phyloP scores from a whole-genome alignment of 768 basidiomycete species.

The Obba rivulosa region DNA sequence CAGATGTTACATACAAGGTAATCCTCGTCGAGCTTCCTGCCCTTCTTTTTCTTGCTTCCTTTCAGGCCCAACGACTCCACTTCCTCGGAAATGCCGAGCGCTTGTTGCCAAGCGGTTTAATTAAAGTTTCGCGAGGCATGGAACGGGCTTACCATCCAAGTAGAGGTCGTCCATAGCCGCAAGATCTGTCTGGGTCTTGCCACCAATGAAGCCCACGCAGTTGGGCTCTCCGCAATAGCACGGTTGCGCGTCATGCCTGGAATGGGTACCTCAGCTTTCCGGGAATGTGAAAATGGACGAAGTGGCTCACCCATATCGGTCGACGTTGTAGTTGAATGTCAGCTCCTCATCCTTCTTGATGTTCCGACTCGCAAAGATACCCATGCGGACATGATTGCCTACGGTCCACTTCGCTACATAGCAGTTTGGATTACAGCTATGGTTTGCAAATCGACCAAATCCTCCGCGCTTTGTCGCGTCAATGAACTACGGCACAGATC shows the following conservation, averaged over 20 bases:
- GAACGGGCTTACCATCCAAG: conserved; percentile 64
- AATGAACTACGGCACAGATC: conserved; percentile 62
- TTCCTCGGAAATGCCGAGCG: conserved; percentile 92
- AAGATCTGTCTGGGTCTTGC: conserved; percentile 97
- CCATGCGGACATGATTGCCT: conserved; percentile 87
- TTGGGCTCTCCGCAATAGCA: conserved; percentile 96
- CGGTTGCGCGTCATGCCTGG: conserved; percentile 86
- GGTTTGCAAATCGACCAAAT: conserved; percentile 95
- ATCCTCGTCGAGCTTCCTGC: conserved; percentile 93
- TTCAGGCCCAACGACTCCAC: conserved; percentile 79
- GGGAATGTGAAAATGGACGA: not conserved
- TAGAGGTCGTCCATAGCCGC: conserved; percentile 92
- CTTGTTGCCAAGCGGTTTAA: conserved; percentile 32
- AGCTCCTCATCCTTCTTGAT: conserved; percentile 82
- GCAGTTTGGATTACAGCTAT: conserved; percentile 96
- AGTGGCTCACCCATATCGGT: conserved; percentile 84
- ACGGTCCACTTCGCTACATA: conserved; percentile 99
- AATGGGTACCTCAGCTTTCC: not conserved
- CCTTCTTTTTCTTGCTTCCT: conserved; percentile 83
- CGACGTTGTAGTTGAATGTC: conserved; percentile 99
- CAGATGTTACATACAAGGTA: conserved; percentile 70
- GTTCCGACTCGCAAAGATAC: conserved; percentile 87
- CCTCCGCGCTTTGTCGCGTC: conserved; percentile 97
- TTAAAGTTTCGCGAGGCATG: not conserved
- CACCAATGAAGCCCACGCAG: conserved; percentile 94